Evolutionary conservation across 768 basidiomycete species (phyloP), one percentile per base, ranked within the genome.

Genomic region (Leccinum rimulosum): DNA sequence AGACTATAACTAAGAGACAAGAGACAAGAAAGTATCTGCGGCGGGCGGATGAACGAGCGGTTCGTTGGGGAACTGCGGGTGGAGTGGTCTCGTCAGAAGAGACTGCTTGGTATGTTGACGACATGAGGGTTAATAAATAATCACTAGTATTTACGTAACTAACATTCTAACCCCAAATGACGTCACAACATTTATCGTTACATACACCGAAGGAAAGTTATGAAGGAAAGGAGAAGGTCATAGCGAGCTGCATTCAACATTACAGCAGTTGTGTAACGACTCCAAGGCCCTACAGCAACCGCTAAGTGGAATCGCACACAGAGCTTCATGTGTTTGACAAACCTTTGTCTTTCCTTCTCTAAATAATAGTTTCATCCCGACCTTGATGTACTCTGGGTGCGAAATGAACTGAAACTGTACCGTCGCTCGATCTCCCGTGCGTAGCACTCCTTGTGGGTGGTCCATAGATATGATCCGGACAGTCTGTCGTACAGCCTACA

Each of bases 261-360:
- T 66, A 88, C 64, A 89, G 62, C 63, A 91, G 67, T 59, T 79
- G 80, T 1, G 89, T 91, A 65, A 92, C 83, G 12, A 91, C 87
- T 10, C 89, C 89, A 57, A 92, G 80, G 15, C 89, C 89, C 89
- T 92, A 53, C 4, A 31, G 59, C 3, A 55, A 27, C 50, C 6
- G 19, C 52, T 70, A 35, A 66, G 60, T 10, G 49, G 28, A 49
- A 57, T 52, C 40, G 50, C 49, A 50, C 22, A 11, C n/a, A 54
- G 11, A 45, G 40, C 63, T 38, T 52, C 15, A 31, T 19, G 47
- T 51, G 51, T 47, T 48, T 28, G 19, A 68, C 78, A 35, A 53
- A 87, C 94, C 81, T 97, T 98, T 1, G 95, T 97, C 78, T 93
- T 94, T 4, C 95, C 96, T 74, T 98, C 97, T 43, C 96, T 80